Base-by-base conservation (phyloP, 2,329 filamentous ascomycete species). In the Ceratocystis lukuohia region DNA sequence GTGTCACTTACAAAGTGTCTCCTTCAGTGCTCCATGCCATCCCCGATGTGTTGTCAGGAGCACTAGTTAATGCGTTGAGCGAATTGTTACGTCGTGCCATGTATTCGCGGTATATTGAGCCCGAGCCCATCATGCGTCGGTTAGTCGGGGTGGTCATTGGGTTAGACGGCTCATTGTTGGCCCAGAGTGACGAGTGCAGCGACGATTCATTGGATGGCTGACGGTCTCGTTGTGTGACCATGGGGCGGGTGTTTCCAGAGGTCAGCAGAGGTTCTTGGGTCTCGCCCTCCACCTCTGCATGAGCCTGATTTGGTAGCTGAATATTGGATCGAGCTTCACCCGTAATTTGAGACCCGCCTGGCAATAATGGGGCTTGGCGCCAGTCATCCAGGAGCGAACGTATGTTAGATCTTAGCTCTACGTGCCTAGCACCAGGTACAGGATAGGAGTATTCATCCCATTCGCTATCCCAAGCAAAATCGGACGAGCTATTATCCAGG, bases 21-120 rank as follows among this genome's bases (percentile, higher is more conserved):
- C 84, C 84, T 71, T 86, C 82, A 45, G 82, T 79, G 69, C 82
- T 85, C 84, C 84, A 87, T 25, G 80, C 77, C 70, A 85, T 74
- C 1, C 84, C 84, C 10, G 84, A 82, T 1, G 84, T 87, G 64
- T 85, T 83, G 62, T 84, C 80, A 2, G 79, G 76, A 50, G 79
- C 77, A 10, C 80, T 77, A 1, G 75, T 76, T 20, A 46, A 25
- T 5, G 44, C 15, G n/a, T 41, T 25, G 25, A 20, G 7, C 17
- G 28, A 50, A 22, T 48, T 64, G 15, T 50, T 53, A 28, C 44
- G 44, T 22, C 62, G 62, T 53, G 56, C 30, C 56, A 37, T 8
- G 30, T 59, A 59, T 5, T 59, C 56, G 5, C 15, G 56, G 6
- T 59, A 37, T 4, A 37, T 28, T 2, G 30, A 3, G 30, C 15